These are phyloP conservation scores for Ogataea wickerhamii DNA, from an alignment of 805 yeast species.

Conservation along the genomic window DNA sequence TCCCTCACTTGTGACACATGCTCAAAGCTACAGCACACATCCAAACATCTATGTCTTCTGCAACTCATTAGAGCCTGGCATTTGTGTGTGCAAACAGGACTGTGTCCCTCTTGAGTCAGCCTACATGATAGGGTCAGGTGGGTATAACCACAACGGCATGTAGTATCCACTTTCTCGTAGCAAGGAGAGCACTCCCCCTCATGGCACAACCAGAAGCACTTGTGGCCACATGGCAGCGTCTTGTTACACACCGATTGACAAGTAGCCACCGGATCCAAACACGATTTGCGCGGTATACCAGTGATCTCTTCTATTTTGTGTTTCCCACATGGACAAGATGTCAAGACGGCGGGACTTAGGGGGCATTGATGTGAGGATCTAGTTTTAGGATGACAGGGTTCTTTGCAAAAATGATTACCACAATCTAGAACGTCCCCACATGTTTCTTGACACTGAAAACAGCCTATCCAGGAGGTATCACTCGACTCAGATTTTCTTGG, in stretches of 20 bases:
- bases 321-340: conserved; percentile 79
- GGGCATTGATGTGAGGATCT: conserved; percentile 46
- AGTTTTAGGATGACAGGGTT: conserved; percentile 51
- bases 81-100: conserved; percentile 63
- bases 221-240: conserved; percentile 65
- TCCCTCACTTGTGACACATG: conserved; percentile 54
- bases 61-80: conserved; percentile 77
- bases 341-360: conserved; percentile 54
- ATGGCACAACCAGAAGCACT: conserved; percentile 70
- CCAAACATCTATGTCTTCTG: conserved; percentile 72
- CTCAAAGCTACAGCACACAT: conserved; percentile 68
- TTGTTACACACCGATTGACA: conserved; percentile 68
- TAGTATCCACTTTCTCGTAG: conserved; percentile 43
- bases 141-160: conserved; percentile 62
- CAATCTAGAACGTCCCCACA: conserved; percentile 58
- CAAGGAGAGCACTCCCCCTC: conserved; percentile 73
- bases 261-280: conserved; percentile 77
- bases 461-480: conserved; percentile 46
- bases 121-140: conserved; percentile 62
- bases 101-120: conserved; percentile 45
- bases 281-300: conserved; percentile 43
- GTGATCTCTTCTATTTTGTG: conserved; percentile 40
- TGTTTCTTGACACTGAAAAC: conserved; percentile 42
- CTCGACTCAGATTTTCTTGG: conserved; percentile 32
- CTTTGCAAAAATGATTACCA: conserved; percentile 51